Base-by-base conservation (phyloP, 306 rosid genomes). In the Aeschynomene evenia region DNA sequence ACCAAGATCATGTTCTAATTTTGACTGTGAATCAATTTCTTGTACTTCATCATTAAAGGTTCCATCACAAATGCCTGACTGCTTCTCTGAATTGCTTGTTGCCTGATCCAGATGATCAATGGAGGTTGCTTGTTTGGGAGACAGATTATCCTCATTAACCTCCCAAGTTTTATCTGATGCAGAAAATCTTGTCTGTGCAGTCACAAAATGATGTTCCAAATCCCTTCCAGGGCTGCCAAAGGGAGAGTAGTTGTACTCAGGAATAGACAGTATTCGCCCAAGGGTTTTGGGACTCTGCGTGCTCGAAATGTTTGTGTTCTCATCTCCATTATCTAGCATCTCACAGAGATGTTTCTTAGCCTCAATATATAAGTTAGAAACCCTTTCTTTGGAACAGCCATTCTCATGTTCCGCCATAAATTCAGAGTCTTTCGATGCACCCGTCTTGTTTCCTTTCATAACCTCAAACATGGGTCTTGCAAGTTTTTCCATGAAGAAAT, bases 291-390 rank as follows among this genome's bases (percentile, higher is more conserved):
- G 91, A 23, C 69, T 68, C 40, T 85, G 82, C 68, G 72, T 79
- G 66, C 79, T 77, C 31, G 89, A 76, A 66, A 84, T 68, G 51
- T 83, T 82, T 9, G 71, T 60, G 65, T 61, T 73, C 34, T 86
- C 96, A n/a, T 94, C 88, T 72, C 79, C 96, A 59, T 76, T 82
- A 71, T 86, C 82, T 66, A 88, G 81, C 85, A 90, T 81, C 81
- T 90, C 97, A 33, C 85, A 85, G 22, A 94, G 84, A 83, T 90
- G 98, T 78, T 87, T 94, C 87, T 79, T 88, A 40, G 98, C 96
- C 84, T 94, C 96, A 8, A 70, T 31, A 69, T 94, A 94, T 80
- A 90, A 76, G 76, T 79, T 84, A 33, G 97, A 82, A 65, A 82
- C 82, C 65, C 73, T 77, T 74, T 63, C 81, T 43, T 54, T 63